Evolutionary conservation across 169 alveolate genomes (phyloP), one percentile per base, ranked within the genome.

Genomic region (Eimeria falciformis): DNA sequence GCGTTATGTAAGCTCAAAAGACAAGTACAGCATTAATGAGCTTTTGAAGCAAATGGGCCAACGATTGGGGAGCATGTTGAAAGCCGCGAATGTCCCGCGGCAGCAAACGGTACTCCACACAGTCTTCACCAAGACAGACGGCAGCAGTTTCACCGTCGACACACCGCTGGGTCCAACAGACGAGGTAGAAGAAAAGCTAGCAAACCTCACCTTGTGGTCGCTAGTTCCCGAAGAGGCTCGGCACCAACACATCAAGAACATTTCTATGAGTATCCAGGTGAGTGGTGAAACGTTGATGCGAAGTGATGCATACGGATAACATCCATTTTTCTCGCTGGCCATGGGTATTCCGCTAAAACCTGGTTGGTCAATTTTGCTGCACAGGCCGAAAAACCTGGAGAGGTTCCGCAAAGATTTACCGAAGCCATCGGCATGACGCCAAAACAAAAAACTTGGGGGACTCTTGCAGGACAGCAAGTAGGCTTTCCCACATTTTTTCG

Each of bases 101-200:
- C 89, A 79, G 89, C 89, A 14, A 6, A 5, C 53, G 2, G 55
- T 53, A 29, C 89, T 79, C 23, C 89, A 45, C 55, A 79, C 75
- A 9, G 23, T 53, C 21, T 55, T 79, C 21, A 79, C 73, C 29
- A 27, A 55, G 43, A 33, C 29, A 25, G 89, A 79, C 55, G 89
- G 89, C 9, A 79, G 53, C 45, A 17, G 33, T 5, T 53, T 79
- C 56, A 14, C 73, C 37, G 89, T 55, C 40, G 89, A 79, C 18
- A 79, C 89, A 4, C 89, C 89, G 14, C 89, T 79, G 27, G 89
- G 89, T 3, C 33, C 89, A 23, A 17, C 89, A 40, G 89, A 79
- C 11, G 37, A 55, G 50, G 89, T 50, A 18, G 75, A 21, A 40
- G 40, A 55, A 62, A 79, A 21, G 53, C 55, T 79, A 55, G 50